phyloP scores from a whole-genome alignment of 2,329 filamentous ascomycete genomes.

The Lasiodiplodia citricola region DNA sequence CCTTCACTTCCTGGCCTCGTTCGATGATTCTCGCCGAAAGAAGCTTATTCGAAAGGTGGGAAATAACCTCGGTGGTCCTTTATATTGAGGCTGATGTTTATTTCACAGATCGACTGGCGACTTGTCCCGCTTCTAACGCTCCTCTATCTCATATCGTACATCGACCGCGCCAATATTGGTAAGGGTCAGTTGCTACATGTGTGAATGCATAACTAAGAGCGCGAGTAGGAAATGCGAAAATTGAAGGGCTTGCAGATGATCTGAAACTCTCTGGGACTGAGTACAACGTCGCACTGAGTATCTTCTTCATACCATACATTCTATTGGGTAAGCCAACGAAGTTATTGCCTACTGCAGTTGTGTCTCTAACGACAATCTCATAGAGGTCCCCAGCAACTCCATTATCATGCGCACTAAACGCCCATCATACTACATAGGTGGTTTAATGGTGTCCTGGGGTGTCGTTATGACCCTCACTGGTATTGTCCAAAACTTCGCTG shows the following conservation, averaged over 20 bases:
- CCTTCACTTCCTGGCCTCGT: too few species aligned
- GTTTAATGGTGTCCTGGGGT: slow-evolving; percentile 55
- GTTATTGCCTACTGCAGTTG: too few species aligned
- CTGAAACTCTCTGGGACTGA: slow-evolving; percentile 46
- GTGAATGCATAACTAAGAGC: too few species aligned
- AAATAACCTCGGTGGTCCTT: too few species aligned
- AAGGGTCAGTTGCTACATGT: too few species aligned
- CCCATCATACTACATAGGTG: slow-evolving; percentile 42
- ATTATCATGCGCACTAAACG: slow-evolving; percentile 61
- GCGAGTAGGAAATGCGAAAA: too few species aligned
- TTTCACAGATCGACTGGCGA: slow-evolving; percentile 26
- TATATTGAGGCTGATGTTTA: background rate
- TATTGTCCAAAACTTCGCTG: slow-evolving; percentile 48
- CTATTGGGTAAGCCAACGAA: too few species aligned
- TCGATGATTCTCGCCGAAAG: too few species aligned
- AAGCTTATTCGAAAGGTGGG: too few species aligned
- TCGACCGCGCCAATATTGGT: slow-evolving; percentile 37
- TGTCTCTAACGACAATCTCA: slow-evolving; percentile 38
- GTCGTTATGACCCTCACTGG: slow-evolving; percentile 53
- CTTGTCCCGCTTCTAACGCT: slow-evolving; percentile 30
- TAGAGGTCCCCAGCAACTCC: slow-evolving; percentile 62
- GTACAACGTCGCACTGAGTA: slow-evolving; percentile 45
- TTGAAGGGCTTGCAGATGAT: too few species aligned
- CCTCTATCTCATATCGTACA: slow-evolving; percentile 35
- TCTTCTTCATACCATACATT: slow-evolving; percentile 32